Evolutionary conservation across 768 basidiomycete genomes (phyloP).

Genomic region (Tylopilus rubrobrunneus): DNA sequence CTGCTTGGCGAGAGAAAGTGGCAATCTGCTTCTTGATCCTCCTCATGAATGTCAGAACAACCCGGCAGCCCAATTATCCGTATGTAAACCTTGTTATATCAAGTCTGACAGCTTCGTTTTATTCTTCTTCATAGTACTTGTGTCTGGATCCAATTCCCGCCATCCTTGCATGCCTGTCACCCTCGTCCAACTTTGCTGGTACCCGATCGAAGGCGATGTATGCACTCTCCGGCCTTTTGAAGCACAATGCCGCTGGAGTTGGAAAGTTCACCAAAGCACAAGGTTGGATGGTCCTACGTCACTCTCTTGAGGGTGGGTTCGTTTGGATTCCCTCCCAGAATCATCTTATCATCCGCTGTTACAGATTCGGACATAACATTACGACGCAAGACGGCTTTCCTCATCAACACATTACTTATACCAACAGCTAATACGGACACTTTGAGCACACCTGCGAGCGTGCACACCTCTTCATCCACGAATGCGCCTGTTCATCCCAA

Average conservation of each 20-base stretch:
- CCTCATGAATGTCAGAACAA: no score
- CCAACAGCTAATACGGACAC: constrained; percentile 34
- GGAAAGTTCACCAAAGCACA: constrained; percentile 41
- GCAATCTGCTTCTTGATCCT: no score
- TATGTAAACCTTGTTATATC: constrained; percentile 33
- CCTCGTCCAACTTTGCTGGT: constrained; percentile 47
- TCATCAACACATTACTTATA: constrained; percentile 66
- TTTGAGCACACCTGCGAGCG: neutral
- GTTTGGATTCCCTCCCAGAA: neutral
- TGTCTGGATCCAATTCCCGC: constrained; percentile 60
- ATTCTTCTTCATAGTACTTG: constrained; percentile 46
- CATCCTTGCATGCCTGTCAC: constrained; percentile 58
- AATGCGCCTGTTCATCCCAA: constrained; percentile 56
- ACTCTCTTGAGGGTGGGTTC: constrained; percentile 55
- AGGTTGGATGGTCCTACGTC: constrained; percentile 64
- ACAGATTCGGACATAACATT: constrained; percentile 75
- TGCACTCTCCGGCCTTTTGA: constrained; percentile 70
- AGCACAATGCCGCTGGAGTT: constrained; percentile 72
- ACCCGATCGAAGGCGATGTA: constrained; percentile 82
- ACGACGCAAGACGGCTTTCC: constrained; percentile 75
- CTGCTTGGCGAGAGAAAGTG: no score
- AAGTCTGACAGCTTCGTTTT: constrained; percentile 1
- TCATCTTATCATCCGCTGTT: constrained; percentile 1
- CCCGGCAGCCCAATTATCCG: constrained; percentile 73
- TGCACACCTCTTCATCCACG: constrained; percentile 22